These are phyloP conservation scores for Calonectria hawksworthii DNA, from an alignment of 2,329 filamentous ascomycete species.

Conservation along the genomic window DNA sequence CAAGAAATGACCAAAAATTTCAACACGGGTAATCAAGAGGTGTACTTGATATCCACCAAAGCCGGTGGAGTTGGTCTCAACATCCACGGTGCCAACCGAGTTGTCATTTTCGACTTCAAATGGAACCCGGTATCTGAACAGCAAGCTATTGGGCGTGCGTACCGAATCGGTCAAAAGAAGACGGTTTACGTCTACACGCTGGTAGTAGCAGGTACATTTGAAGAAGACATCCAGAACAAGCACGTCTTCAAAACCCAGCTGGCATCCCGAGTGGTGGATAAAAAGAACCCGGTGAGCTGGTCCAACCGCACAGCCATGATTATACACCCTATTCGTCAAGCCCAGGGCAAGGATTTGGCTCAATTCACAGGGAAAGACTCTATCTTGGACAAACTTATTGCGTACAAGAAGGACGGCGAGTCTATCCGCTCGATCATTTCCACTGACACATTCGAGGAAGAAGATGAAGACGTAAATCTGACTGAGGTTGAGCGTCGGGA, in stretches of 20 bases:
- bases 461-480: slow-evolving; percentile 70
- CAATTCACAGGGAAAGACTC: slow-evolving; percentile 73
- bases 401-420: slow-evolving; percentile 49
- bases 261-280: slow-evolving; percentile 84
- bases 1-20: slow-evolving; percentile 77
- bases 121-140: slow-evolving; percentile 88
- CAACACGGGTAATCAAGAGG: slow-evolving; percentile 68
- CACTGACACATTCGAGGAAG: slow-evolving; percentile 80
- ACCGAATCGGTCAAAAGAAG: slow-evolving; percentile 86
- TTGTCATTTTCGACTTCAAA: slow-evolving; percentile 86
- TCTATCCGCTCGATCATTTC: slow-evolving; percentile 71
- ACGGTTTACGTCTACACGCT: slow-evolving; percentile 89
- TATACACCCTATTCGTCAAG: slow-evolving; percentile 69
- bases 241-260: slow-evolving; percentile 88
- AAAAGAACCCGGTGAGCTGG: slow-evolving; percentile 80
- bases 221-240: slow-evolving; percentile 80
- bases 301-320: slow-evolving; percentile 70
- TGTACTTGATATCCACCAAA: slow-evolving; percentile 86
- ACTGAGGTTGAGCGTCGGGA: slow-evolving; percentile 72
- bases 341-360: slow-evolving; percentile 65
- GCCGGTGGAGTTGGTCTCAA: slow-evolving; percentile 90
- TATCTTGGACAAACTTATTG: slow-evolving; percentile 67
- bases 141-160: slow-evolving; percentile 88
- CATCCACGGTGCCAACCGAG: slow-evolving; percentile 85
- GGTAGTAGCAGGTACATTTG: slow-evolving; percentile 82